Base-by-base conservation (phyloP, 1,139 yeast genomes). In the Sugiyamaella novakii region DNA sequence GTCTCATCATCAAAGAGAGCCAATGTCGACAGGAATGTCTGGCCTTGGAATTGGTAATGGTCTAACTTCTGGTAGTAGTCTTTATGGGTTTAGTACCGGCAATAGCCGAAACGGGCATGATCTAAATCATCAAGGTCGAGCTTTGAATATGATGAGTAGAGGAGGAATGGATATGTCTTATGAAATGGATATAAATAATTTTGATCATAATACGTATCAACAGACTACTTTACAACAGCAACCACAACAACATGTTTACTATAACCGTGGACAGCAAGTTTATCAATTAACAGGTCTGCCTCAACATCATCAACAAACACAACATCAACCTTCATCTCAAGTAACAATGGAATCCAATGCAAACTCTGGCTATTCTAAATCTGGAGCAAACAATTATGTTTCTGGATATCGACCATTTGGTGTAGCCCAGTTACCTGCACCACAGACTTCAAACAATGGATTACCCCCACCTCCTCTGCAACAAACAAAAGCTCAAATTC, bases 391-490 rank as follows among this genome's bases (percentile, higher is more conserved):
- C 43, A 39, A 39, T 12, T 55, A 55, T 36, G 42, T 55, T 11
- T 50, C 57, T 37, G 58, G 58, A 6, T 55, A 51, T 34, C 38
- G 57, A 39, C 59, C 62, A n/a, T 55, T 55, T 38, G 56, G 55
- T 6, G 41, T 51, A 6, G 47, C 54, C 3, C 49, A 47, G n/a
- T 30, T 53, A 14, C 54, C 58, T 12, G 49, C 38, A 25, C 54
- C 57, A 28, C 35, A 50, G 39, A 50, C 51, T 24, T 42, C 53
- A 28, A 22, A 47, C 36, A 30, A 40, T 47, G 33, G 50, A 34
- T 19, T 46, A 35, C 38, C 54, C 42, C 37, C 54, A 44, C 37
- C 49, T 24, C 31, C 46, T n/a, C 8, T 49, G 37, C 29, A 40
- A 28, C 28, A 47, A 36, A 34, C 38, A 24, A 33, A 52, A 47